Conservation (phyloP, 768 basidiomycete species). For the Leccinum longicurvipes region DNA sequence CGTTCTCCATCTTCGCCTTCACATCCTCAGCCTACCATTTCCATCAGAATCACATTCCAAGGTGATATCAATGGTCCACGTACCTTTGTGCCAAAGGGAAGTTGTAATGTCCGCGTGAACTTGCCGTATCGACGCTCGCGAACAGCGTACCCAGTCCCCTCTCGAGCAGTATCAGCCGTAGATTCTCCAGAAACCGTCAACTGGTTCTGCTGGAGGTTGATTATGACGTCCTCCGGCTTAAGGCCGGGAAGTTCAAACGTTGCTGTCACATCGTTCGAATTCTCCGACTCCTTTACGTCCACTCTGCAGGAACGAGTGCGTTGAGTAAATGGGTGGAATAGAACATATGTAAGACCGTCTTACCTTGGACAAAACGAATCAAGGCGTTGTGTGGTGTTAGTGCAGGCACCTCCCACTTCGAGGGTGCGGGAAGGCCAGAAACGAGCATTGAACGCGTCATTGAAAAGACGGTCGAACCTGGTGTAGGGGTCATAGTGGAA, state of each 20-base stretch:
- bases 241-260: conserved; percentile 35
- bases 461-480: neutral
- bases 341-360: neutral
- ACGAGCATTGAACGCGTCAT: conserved; percentile 4
- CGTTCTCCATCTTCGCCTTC: conserved; percentile 44
- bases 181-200: conserved; percentile 47
- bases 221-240: conserved; percentile 45
- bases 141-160: conserved; percentile 41
- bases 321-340: neutral
- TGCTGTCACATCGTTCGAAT: conserved; percentile 44
- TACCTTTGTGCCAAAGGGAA: conserved; percentile 47
- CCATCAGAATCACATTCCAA: neutral
- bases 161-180: conserved; percentile 30
- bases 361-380: conserved; percentile 22
- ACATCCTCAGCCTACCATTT: conserved; percentile 37
- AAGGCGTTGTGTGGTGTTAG: neutral
- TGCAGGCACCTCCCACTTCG: neutral
- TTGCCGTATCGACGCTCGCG: conserved; percentile 44
- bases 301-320: conserved; percentile 25
- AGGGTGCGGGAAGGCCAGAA: conserved; percentile 13
- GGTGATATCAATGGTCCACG: neutral
- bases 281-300: conserved; percentile 43
- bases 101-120: conserved; percentile 39
- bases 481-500: conserved; percentile 3
- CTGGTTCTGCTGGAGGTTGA: conserved; percentile 44